Evolutionary conservation across 495 filamentous ascomycete species (phyloP).

Genomic region (Lasiosphaeria miniovina): DNA sequence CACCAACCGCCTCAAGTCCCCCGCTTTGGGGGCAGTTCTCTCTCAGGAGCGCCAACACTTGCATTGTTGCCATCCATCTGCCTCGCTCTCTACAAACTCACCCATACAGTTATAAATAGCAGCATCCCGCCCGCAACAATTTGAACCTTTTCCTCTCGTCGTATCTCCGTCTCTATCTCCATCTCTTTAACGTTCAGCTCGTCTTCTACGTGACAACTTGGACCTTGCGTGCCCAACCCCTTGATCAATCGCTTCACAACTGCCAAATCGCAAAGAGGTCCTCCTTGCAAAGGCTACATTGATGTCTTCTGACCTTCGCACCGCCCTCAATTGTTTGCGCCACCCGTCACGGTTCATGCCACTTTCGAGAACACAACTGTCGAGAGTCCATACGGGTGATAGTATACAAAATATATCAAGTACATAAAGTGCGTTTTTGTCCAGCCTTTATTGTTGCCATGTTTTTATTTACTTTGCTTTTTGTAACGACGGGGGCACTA

Average conservation of each 20-base stretch:
- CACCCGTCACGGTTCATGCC: slow-evolving; percentile 68
- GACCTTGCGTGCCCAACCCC: background rate
- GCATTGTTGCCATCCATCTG: background rate
- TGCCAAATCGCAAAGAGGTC: slow-evolving; percentile 2
- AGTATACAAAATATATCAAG: slow-evolving; percentile 52
- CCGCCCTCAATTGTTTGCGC: slow-evolving; percentile 64
- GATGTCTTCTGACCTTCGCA: slow-evolving; percentile 76
- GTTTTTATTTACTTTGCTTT: background rate
- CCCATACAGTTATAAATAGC: background rate
- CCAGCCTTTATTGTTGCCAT: background rate
- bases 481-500: background rate
- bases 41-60: slow-evolving; percentile 9
- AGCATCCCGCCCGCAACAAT: background rate
- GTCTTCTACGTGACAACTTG: background rate
- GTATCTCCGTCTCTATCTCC: background rate
- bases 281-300: slow-evolving; percentile 45
- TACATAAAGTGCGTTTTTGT: slow-evolving; percentile 34
- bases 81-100: background rate
- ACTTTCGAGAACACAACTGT: slow-evolving; percentile 69
- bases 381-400: slow-evolving; percentile 69
- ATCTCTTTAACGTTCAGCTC: background rate
- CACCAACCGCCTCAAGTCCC: slow-evolving; percentile 19
- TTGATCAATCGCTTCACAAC: background rate
- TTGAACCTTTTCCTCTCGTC: background rate
- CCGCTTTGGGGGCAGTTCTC: slow-evolving; percentile 24